Evolutionary conservation across 257 asterid species (phyloP).

Genomic region (Solanum phureja): DNA sequence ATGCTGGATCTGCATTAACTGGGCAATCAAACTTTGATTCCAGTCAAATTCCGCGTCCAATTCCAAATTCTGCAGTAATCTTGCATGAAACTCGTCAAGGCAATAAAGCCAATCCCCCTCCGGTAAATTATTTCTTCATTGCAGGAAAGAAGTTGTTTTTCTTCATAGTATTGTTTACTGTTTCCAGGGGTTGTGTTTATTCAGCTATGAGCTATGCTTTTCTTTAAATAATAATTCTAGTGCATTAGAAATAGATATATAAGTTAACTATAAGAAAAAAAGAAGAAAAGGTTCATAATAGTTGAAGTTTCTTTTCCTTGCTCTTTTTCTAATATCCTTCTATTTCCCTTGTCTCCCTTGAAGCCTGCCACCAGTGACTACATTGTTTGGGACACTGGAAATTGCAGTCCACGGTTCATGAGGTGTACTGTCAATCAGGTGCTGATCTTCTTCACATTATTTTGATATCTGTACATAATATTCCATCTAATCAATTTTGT

Average conservation of each 20-base stretch:
- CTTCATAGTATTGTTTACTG: background rate
- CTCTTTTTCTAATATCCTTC: background rate
- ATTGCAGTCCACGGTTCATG: conserved; percentile 96
- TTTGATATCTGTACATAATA: background rate
- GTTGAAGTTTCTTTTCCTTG: background rate
- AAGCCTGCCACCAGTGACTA: conserved; percentile 96
- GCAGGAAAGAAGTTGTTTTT: background rate
- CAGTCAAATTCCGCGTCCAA: conserved; percentile 83
- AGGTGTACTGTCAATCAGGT: conserved; percentile 96
- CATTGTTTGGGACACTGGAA: conserved; percentile 83
- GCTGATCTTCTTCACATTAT: background rate
- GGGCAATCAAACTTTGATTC: conserved; percentile 86
- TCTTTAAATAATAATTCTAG: background rate
- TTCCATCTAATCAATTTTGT: background rate
- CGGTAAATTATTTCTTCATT: conserved; percentile 41
- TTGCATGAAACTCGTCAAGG: conserved; percentile 85
- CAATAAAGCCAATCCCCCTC: conserved; percentile 95
- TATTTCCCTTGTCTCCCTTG: conserved; percentile 6
- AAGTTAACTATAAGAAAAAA: background rate
- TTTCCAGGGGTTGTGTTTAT: background rate
- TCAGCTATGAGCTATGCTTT: background rate
- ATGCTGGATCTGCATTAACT: conserved; percentile 30
- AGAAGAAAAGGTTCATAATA: background rate
- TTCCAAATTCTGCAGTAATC: conserved; percentile 54
- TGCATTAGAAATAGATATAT: background rate